Evolutionary conservation across 495 filamentous ascomycete genomes (phyloP), one percentile per base, ranked within the genome.

Genomic region (Penicillium turbatum): DNA sequence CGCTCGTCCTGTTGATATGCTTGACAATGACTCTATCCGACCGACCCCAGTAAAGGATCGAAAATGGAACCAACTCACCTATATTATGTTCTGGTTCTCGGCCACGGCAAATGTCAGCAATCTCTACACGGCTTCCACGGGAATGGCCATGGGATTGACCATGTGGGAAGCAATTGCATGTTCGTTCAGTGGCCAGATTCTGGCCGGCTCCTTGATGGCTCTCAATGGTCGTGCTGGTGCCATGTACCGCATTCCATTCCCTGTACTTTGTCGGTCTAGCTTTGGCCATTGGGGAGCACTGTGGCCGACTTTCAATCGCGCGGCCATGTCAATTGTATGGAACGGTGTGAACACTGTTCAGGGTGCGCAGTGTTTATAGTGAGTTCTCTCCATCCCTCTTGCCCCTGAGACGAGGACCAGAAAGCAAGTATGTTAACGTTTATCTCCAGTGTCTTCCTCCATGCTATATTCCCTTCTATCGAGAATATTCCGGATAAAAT

Each of bases 51-150:
- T 62, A 1, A 58, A 62, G 31, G 64, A 73, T 39, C 57, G 70
- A 21, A 71, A 68, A 34, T 73, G 70, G 70, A 60, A 60, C 17
- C 61, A 64, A n/a, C 57, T 68, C 53, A 71, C 70, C 2, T 73
- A 73, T 39, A 59, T 71, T 11, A 56, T 64, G 19, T 73, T 73
- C 46, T 73, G 70, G 70, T 73, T 69, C 48, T 71, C 70, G 7
- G 70, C 70, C 8, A 68, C 64, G n/a, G 68, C 68, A 21, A 73
- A 70, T 17, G 68, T 73, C 17, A 71, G 66, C 44, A 70, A 71
- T 30, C 58, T 68, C 45, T 72, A 72, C 48, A 60, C 67, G 11
- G 63, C 67, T n/a, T 66, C 66, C 13, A 68, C 66, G 21, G 70
- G 67, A 8, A 58, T 69, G 55, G 59, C 70, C 26, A 51, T 70